A percentile compares a stretch with the other conserved stretches of the same genome.
These are phyloP conservation scores for Tolypocladium ovalisporum DNA, from an alignment of 2,329 filamentous ascomycete species.

Conservation along the genomic window DNA sequence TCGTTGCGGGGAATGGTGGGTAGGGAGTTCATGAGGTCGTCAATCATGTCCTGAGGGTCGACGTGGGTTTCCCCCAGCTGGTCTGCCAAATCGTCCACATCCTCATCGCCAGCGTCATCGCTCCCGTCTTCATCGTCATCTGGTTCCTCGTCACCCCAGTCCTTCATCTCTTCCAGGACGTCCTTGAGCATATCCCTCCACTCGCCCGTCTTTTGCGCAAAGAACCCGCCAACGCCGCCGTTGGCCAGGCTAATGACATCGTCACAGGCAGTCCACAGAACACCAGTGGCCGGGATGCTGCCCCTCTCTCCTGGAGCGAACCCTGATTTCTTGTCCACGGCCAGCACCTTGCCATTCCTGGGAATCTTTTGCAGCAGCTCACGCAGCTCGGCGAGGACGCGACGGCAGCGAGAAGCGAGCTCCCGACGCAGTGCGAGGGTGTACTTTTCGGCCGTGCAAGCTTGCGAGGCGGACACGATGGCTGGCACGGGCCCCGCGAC, in stretches of 20 bases:
- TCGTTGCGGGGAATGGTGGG: constrained; percentile 53
- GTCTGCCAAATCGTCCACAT: constrained; percentile 17
- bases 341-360: constrained; percentile 42
- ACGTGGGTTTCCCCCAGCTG: constrained; percentile 29
- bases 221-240: constrained; percentile 58
- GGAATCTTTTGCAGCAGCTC: constrained; percentile 51
- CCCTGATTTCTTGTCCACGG: constrained; percentile 11
- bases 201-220: constrained; percentile 61
- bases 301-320: constrained; percentile 33
- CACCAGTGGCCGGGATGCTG: constrained; percentile 56
- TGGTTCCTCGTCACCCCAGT: constrained; percentile 69
- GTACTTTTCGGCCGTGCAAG: constrained; percentile 51
- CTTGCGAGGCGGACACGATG: constrained; percentile 58
- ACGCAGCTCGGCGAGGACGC: constrained; percentile 51
- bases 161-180: constrained; percentile 74
- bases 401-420: constrained; percentile 45
- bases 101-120: constrained; percentile 33
- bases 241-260: constrained; percentile 51
- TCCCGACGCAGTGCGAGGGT: constrained; percentile 54
- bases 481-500: constrained; percentile 62
- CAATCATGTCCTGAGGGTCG: constrained; percentile 47
- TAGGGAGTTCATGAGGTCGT: constrained; percentile 55
- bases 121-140: constrained; percentile 47
- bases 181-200: constrained; percentile 69
- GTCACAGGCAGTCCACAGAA: constrained; percentile 80